These are phyloP conservation scores for Phytopythium cucurbitacearum DNA, from an alignment of 352 stramenopile species.

Conservation along the genomic window DNA sequence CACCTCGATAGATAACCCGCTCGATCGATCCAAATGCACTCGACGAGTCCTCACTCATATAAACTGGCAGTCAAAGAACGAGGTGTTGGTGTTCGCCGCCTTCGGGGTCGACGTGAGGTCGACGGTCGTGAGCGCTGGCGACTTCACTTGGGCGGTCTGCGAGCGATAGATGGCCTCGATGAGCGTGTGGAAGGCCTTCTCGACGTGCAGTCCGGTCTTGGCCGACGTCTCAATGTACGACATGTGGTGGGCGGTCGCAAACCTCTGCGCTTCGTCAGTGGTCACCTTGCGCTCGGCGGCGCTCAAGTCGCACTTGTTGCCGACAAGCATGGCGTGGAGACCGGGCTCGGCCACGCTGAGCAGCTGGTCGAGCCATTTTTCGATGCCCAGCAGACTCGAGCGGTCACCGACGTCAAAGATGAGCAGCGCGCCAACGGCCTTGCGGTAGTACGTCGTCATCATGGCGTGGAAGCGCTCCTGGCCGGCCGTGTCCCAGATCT, in stretches of 20 bases:
- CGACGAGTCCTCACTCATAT: slow-evolving; percentile 7
- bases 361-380: slow-evolving; percentile 71
- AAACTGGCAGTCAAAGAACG: slow-evolving; percentile 51
- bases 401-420: slow-evolving; percentile 75
- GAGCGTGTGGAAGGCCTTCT: slow-evolving; percentile 53
- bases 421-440: slow-evolving; percentile 65
- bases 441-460: slow-evolving; percentile 89
- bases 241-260: slow-evolving; percentile 66
- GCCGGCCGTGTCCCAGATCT: slow-evolving; percentile 88
- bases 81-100: slow-evolving; percentile 6
- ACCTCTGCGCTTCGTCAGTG: slow-evolving; percentile 59
- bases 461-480: slow-evolving; percentile 87
- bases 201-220: slow-evolving; percentile 66
- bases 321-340: slow-evolving; percentile 60
- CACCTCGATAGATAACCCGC: not conserved
- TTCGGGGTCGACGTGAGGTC: slow-evolving; percentile 17
- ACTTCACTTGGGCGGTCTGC: slow-evolving; percentile 24
- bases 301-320: slow-evolving; percentile 71
- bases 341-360: slow-evolving; percentile 69
- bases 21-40: slow-evolving; percentile 1
- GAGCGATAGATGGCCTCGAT: slow-evolving; percentile 54
- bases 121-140: slow-evolving; percentile 19
- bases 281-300: slow-evolving; percentile 37
- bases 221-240: slow-evolving; percentile 78
- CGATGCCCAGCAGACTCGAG: slow-evolving; percentile 43